Conservation (phyloP, 225 moss, liverwort and hornwort genomes). For the Ulota crispa region DNA sequence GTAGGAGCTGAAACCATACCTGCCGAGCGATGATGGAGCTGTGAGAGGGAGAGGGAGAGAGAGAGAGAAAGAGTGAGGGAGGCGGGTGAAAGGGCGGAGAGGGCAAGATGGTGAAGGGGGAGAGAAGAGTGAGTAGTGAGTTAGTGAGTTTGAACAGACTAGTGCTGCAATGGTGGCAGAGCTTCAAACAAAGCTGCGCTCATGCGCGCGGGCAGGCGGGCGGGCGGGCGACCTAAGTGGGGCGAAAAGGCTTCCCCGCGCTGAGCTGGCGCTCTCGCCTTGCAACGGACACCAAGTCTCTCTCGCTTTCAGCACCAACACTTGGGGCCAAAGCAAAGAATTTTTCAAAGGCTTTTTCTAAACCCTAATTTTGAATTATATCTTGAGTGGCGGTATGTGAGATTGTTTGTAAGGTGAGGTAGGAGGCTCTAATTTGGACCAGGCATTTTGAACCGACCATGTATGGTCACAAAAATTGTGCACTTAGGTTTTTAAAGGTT, state of each 20-base stretch:
- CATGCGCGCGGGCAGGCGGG: neutral
- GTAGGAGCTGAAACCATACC: neutral
- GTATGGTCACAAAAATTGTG: too few relatives aligned
- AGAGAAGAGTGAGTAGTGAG: too few relatives aligned
- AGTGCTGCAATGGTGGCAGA: too few relatives aligned
- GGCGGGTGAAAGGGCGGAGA: neutral
- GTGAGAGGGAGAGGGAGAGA: neutral
- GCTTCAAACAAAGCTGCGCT: neutral
- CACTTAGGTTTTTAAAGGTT: too few relatives aligned
- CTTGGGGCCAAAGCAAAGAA: neutral
- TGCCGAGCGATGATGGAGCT: neutral
- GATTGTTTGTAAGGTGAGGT: too few relatives aligned
- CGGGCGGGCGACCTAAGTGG: neutral
- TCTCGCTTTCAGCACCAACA: neutral
- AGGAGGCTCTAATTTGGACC: too few relatives aligned
- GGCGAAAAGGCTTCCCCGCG: neutral
- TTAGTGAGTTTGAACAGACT: neutral
- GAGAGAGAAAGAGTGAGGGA: neutral
- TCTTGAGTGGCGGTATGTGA: too few relatives aligned
- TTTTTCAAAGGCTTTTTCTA: neutral
- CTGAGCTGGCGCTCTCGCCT: neutral
- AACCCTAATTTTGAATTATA: too few relatives aligned
- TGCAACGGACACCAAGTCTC: constrained; percentile 4
- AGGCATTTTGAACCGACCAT: too few relatives aligned
- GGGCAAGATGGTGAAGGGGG: neutral